Base-by-base conservation (phyloP, 106 monocot genomes). In the Apostasia ramifera region DNA sequence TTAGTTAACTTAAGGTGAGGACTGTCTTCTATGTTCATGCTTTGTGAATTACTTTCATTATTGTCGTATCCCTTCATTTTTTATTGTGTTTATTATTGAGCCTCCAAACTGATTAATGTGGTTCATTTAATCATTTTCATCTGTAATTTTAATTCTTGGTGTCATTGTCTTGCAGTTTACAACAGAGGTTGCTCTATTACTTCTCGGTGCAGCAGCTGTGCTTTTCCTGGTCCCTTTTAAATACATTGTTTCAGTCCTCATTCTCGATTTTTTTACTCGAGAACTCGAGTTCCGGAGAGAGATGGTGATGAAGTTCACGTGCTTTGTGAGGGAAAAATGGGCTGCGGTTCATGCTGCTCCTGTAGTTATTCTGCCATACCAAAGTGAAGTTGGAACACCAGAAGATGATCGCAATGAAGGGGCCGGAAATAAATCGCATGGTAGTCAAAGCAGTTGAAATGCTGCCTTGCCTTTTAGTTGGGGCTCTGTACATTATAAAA, bases 221-320 rank as follows among this genome's bases (percentile, higher is more conserved):
- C 89, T 97, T 44, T 72, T 92, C 47, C 53, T 89, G 9, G 66
- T 97, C 66, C 91, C 95, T 60, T 92, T 92, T 80, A 91, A 74
- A 70, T 92, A 86, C 47, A 50, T 89, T 39, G 73, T 83, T 57
- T 76, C 91, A 14, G 57, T 89, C 66, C 14, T 84, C 57, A 65
- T 88, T n/a, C 57, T 91, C 13, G 95, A 97, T 79, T 70, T 89
- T 41, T 97, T 97, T 66, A 97, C 95, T 2, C 61, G 95, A 48
- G 86, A 97, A 52, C 66, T 97, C 40, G 89, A 92, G 45, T 97
- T 97, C 64, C 86, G 91, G 41, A 82, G 73, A 44, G 89, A 97
- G 39, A 86, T 77, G 92, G 83, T 84, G 6, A 64, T 73, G 55
- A 81, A 78, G 54, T 89, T 97, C 72, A 81, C 3, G 61, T 76